Percentiles rank a stretch among this genome's conserved stretches.
Conservation (phyloP, 2,329 filamentous ascomycete genomes). For the Epichloe gansuensis region DNA sequence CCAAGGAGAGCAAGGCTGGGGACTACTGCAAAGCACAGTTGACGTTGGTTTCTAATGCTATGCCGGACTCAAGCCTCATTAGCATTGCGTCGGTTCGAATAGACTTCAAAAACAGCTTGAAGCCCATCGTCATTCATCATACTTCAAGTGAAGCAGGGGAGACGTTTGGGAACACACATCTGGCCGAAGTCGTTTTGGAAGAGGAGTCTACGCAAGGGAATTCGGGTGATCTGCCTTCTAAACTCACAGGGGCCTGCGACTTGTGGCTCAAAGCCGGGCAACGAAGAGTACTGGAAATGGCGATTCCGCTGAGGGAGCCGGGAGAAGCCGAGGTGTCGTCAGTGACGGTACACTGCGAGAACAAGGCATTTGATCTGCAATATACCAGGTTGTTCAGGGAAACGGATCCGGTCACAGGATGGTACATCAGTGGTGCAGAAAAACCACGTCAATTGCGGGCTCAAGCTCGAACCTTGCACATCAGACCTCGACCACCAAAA, state of each 20-base stretch:
- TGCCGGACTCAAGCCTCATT: slow-evolving; percentile 38
- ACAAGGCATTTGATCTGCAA: slow-evolving; percentile 53
- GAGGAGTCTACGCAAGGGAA: slow-evolving; percentile 15
- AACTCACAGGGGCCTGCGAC: slow-evolving; percentile 45
- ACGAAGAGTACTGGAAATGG: slow-evolving; percentile 58
- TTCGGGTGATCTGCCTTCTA: slow-evolving; percentile 17
- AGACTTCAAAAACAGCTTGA: slow-evolving; percentile 45
- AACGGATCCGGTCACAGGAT: slow-evolving; percentile 30
- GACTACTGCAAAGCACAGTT: slow-evolving; percentile 47
- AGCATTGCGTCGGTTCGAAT: slow-evolving; percentile 39
- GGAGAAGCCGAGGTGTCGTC: slow-evolving; percentile 60
- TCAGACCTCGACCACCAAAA: slow-evolving; percentile 85
- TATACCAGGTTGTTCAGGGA: slow-evolving; percentile 47
- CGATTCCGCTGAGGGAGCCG: slow-evolving; percentile 65
- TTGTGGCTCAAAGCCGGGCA: slow-evolving; percentile 56
- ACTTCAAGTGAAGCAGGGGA: slow-evolving; percentile 9
- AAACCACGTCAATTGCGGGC: slow-evolving; percentile 35
- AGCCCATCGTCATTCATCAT: slow-evolving; percentile 40
- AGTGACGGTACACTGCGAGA: slow-evolving; percentile 50
- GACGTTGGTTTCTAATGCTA: slow-evolving; percentile 42
- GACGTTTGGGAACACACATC: slow-evolving; percentile 7
- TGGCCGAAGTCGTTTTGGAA: slow-evolving; percentile 15
- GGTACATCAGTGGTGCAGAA: slow-evolving; percentile 34
- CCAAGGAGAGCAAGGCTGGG: slow-evolving; percentile 48
- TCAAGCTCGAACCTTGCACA: slow-evolving; percentile 47